Percentiles rank a stretch among this genome's conserved stretches.
These are phyloP conservation scores for Delonix regia DNA, from an alignment of 306 rosid species.

Conservation along the genomic window DNA sequence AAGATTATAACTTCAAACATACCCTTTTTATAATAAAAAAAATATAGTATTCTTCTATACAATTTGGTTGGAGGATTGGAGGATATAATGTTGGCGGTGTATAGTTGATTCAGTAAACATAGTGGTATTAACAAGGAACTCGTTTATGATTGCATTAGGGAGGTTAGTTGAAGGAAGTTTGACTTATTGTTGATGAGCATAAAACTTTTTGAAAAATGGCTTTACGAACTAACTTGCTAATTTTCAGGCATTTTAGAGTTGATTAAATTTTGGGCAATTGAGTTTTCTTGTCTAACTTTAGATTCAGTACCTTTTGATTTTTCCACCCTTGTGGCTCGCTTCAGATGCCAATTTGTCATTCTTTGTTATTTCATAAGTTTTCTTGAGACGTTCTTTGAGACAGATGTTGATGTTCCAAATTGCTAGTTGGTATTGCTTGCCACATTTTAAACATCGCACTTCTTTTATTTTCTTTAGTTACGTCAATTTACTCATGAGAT, in stretches of 20 bases:
- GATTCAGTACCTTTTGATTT: not conserved
- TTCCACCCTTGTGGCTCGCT: not conserved
- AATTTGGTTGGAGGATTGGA: slow-evolving; percentile 8
- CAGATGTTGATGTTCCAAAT: not conserved
- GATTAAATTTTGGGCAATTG: not conserved
- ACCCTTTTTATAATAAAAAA: not conserved
- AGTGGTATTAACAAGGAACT: slow-evolving; percentile 7
- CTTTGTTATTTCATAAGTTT: not conserved
- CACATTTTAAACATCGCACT: not conserved
- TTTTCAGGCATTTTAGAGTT: not conserved
- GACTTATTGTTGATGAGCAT: not conserved
- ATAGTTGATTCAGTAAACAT: not conserved
- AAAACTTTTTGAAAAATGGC: not conserved
- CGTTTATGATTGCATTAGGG: not conserved
- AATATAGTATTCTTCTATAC: slow-evolving; percentile 8
- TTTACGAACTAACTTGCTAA: not conserved
- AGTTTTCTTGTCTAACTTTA: not conserved
- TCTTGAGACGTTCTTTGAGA: not conserved
- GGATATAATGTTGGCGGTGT: not conserved
- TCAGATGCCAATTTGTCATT: not conserved
- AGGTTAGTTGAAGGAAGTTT: not conserved
- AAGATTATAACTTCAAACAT: slow-evolving; percentile 9
- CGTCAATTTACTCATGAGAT: slow-evolving; percentile 72
- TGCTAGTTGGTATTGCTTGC: not conserved
- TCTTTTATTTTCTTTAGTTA: not conserved